Base-by-base conservation (phyloP, 257 asterid genomes). In the Lycium ferocissimum region DNA sequence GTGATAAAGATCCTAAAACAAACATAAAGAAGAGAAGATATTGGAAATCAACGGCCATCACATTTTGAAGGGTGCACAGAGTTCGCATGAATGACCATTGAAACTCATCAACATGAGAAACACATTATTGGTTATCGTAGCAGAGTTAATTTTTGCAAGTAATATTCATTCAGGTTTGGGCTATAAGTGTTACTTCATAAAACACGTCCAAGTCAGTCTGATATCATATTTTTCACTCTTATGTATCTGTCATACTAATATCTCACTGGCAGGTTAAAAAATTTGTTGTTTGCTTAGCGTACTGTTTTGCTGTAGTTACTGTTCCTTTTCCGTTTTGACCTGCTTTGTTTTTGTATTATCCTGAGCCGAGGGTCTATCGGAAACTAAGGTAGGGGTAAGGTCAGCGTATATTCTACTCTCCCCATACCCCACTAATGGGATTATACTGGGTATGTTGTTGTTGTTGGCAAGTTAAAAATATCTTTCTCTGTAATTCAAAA, bases 1-100 rank as follows among this genome's bases (percentile, higher is more conserved):
- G 78, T 58, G 57, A 81, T 63, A 62, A 40, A 33, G 72, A 83
- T 69, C 85, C 85, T 83, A 53, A 45, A 57, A 69, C 35, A 69
- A 18, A 53, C 54, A 61, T 7, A 63, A 17, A 18, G 20, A 49
- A 78, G 35, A 66, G 85, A 66, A 22, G 67, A 47, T 0, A 49
- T 7, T 9, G 15, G 37, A 62, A 20, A 20, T 62, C 69, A 62
- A 62, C 69, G 9, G 20, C 69, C 69, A n/a, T 10, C 9, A 26
- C 69, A 62, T 62, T 62, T 26, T 26, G 33, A 26, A 26, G 33
- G 33, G 33, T 57, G 2, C 12, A 51, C 14, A 51, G 13, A 51
- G 9, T 51, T 7, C 56, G 8, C 11, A 8, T 51, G 56, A 51
- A 51, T 6, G 56, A 51, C 12, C 56, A 51, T 51, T 51, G 56